Evolutionary conservation across 2,329 filamentous ascomycete genomes (phyloP).

Genomic region (Sporothrix sp.): DNA sequence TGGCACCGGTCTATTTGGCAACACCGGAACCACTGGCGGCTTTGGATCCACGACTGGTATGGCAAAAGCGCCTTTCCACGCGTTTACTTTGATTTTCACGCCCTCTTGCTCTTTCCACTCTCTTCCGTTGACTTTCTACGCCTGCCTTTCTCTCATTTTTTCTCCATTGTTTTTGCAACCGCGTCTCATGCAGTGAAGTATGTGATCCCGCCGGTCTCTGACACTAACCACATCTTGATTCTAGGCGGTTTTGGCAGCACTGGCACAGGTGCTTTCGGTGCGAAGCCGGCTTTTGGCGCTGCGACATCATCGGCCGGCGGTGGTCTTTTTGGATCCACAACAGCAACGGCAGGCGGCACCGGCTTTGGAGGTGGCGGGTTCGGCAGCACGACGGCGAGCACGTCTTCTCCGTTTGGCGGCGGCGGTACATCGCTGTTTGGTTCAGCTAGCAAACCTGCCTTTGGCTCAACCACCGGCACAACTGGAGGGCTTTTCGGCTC

Average conservation of each 20-base stretch:
- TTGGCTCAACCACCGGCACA: conserved; percentile 24
- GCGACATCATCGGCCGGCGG: conserved; percentile 30
- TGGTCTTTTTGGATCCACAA: conserved; percentile 36
- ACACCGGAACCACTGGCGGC: conserved; percentile 14
- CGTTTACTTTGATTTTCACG: background rate
- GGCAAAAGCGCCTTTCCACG: conserved; percentile 4
- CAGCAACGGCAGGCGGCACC: conserved; percentile 29
- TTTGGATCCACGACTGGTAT: conserved; percentile 20
- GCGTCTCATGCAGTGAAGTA: background rate
- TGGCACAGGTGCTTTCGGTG: conserved; percentile 22
- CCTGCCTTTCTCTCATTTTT: background rate
- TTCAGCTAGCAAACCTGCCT: conserved; percentile 34
- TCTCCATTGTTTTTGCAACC: background rate
- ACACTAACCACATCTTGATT: conserved; percentile 8
- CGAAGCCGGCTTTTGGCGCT: conserved; percentile 46
- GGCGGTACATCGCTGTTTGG: conserved; percentile 43
- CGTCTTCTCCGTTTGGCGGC: conserved; percentile 32
- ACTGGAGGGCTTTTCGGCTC: conserved; percentile 38
- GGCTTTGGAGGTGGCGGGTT: conserved; percentile 33
- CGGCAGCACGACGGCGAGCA: conserved; percentile 24
- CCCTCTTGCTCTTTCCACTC: background rate
- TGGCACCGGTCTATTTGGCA: conserved; percentile 38
- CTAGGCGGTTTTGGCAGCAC: conserved; percentile 22
- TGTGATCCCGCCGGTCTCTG: no score
- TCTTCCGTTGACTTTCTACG: background rate